A percentile compares a stretch with the other conserved stretches of the same genome.
Conservation (phyloP, 2,329 filamentous ascomycete species). For the Thielaviopsis musarum region DNA sequence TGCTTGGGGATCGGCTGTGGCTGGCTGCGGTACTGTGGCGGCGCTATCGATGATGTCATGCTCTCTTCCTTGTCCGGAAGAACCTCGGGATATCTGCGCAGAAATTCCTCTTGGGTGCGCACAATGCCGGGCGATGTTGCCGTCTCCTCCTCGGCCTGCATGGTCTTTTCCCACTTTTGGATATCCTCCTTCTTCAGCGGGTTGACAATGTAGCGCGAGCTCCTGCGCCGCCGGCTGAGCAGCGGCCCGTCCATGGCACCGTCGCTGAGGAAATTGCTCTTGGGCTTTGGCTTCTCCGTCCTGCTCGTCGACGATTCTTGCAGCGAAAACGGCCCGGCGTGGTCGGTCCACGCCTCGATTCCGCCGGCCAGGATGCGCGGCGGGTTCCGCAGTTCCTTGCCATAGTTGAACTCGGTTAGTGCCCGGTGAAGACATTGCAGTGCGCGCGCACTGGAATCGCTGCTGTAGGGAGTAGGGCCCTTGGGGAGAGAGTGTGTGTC, state of each 20-base stretch:
- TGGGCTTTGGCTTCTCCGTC: slow-evolving; percentile 11
- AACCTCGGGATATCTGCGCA: slow-evolving; percentile 63
- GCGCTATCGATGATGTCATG: slow-evolving; percentile 26
- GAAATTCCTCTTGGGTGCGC: slow-evolving; percentile 66
- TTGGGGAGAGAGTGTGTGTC: slow-evolving; percentile 34
- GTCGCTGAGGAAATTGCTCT: slow-evolving; percentile 1
- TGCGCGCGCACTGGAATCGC: slow-evolving; percentile 5
- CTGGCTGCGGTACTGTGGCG: background rate
- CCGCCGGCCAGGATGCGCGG: slow-evolving; percentile 73
- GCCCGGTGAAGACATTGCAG: slow-evolving; percentile 52
- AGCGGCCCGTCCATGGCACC: background rate
- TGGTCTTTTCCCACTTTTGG: slow-evolving; percentile 59
- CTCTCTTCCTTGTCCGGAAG: slow-evolving; percentile 39
- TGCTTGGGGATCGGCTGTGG: background rate
- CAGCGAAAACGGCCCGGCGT: slow-evolving; percentile 55
- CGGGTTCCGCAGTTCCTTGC: slow-evolving; percentile 51
- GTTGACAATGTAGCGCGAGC: slow-evolving; percentile 35
- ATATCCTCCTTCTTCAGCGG: slow-evolving; percentile 70
- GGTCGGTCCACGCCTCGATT: slow-evolving; percentile 67
- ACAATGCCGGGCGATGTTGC: slow-evolving; percentile 38
- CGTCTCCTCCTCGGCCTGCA: slow-evolving; percentile 44
- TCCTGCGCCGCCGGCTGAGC: slow-evolving; percentile 16
- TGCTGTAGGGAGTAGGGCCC: background rate
- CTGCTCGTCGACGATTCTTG: slow-evolving; percentile 22
- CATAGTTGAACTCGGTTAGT: slow-evolving; percentile 67